Evolutionary conservation across 345 rosid genomes (phyloP), one percentile per base, ranked within the genome.

Genomic region (Euphorbia peplus): DNA sequence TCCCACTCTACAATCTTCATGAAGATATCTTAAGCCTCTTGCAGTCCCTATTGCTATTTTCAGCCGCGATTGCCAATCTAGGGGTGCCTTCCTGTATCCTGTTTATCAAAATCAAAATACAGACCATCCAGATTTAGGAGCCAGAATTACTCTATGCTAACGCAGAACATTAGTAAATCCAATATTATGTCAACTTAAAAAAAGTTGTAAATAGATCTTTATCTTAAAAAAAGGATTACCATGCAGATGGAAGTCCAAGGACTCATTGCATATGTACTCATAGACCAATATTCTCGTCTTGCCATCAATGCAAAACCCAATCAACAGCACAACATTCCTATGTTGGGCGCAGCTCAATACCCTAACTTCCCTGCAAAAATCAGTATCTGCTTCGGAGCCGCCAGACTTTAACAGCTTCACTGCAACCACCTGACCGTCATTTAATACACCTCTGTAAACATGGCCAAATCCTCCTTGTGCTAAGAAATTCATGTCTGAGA

Each of bases 1-100:
- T 60, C 95, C 95, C 60, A 85, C 90, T 83, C 95, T 86, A 65
- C 95, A 89, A 76, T 89, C 95, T 79, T 86, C 91, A 22, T 89
- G 95, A 72, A 89, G 91, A 73, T 89, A 86, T 35, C 95, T 70
- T 63, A 89, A 72, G 57, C 95, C 90, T 64, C 88, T 69, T 37
- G 95, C 95, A 59, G 87, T 70, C 52, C 95, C 95, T 66, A 81
- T 77, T 32, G 95, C 88, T 76, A 89, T 83, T 72, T 83, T 86
- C 67, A 85, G 64, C 65, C 91, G 75, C 29, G 84, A 83, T 35
- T 78, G 76, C 91, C 88, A 89, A 78, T 82, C 83, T 29, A 86
- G 60, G 46, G 82, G 55, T 21, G 54, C 4, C n/a, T 59, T 69
- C 47, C 79, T 59, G 61, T 71, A 59, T 73, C 80, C 95, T 89